Percentiles rank a stretch among this genome's conserved stretches.
phyloP scores from a whole-genome alignment of 257 asterid species.

The Solanum tarapatanum region DNA sequence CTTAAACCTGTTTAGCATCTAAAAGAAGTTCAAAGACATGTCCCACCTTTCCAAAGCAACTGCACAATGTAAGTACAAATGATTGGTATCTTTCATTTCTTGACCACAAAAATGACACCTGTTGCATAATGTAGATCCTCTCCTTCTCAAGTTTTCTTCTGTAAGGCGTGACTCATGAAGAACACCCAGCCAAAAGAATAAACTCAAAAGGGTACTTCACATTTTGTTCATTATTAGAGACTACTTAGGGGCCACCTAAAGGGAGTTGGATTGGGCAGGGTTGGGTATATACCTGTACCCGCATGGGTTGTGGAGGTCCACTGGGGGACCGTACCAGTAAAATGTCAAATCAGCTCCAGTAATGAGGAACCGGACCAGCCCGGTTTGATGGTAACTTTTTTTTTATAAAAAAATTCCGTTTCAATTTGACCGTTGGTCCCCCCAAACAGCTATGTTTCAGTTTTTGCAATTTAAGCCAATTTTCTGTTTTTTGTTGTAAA shows the following conservation, averaged over 20 bases:
- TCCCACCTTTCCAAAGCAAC: neutral
- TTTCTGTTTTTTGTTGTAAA: neutral
- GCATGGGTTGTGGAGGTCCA: neutral
- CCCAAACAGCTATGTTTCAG: neutral
- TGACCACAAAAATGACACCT: neutral
- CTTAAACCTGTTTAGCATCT: neutral
- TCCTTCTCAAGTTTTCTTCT: neutral
- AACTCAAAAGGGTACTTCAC: neutral
- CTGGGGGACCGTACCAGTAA: neutral
- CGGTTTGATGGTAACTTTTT: neutral
- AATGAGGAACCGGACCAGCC: neutral
- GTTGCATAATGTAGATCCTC: neutral
- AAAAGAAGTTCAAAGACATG: neutral
- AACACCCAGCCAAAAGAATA: neutral
- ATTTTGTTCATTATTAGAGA: neutral
- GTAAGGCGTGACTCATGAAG: neutral
- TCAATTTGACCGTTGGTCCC: neutral
- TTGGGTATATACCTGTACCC: neutral
- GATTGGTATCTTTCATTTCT: neutral
- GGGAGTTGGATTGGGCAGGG: neutral
- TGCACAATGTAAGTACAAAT: neutral
- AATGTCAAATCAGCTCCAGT: neutral
- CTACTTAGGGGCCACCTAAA: neutral
- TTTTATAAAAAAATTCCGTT: no score
- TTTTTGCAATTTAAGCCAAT: neutral